A percentile compares a stretch with the other conserved stretches of the same genome.
Evolutionary conservation across 306 rosid genomes (phyloP).

Genomic region (Cucurbita moschata): DNA sequence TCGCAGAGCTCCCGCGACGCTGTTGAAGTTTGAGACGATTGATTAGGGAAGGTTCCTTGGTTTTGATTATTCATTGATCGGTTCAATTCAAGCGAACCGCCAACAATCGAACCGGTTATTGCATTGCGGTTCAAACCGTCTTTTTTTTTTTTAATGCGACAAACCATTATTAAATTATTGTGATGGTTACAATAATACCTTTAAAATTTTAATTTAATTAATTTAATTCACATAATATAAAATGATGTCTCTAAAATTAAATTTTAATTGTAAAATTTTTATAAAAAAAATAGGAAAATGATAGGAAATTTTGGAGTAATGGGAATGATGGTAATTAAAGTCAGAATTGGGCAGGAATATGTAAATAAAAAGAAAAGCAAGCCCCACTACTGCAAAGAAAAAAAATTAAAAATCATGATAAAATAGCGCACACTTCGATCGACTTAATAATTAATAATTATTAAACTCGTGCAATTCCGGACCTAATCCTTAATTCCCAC

Average conservation of each 20-base stretch:
- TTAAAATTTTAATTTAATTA: no score
- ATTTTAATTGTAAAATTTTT: no score
- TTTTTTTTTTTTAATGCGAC: no score
- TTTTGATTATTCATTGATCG: not conserved
- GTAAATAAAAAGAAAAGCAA: not conserved
- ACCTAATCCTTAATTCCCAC: not conserved
- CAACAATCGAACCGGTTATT: not conserved
- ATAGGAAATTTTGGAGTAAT: not conserved
- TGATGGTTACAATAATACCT: no score
- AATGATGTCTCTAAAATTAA: no score
- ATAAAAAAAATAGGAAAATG: not conserved
- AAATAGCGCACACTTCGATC: not conserved
- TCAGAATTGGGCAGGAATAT: not conserved
- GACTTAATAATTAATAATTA: not conserved
- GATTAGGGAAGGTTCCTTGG: not conserved
- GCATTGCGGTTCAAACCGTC: not conserved
- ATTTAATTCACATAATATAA: no score
- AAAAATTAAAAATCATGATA: not conserved
- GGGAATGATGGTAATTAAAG: not conserved
- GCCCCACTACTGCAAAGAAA: not conserved
- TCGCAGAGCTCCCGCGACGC: conserved; percentile 2
- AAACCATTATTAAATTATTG: no score
- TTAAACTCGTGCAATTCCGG: not conserved
- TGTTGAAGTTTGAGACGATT: not conserved
- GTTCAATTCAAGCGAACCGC: not conserved